A percentile compares a stretch with the other conserved stretches of the same genome.
Evolutionary conservation across 768 basidiomycete species (phyloP).

Genomic region (Boletus bicolor): DNA sequence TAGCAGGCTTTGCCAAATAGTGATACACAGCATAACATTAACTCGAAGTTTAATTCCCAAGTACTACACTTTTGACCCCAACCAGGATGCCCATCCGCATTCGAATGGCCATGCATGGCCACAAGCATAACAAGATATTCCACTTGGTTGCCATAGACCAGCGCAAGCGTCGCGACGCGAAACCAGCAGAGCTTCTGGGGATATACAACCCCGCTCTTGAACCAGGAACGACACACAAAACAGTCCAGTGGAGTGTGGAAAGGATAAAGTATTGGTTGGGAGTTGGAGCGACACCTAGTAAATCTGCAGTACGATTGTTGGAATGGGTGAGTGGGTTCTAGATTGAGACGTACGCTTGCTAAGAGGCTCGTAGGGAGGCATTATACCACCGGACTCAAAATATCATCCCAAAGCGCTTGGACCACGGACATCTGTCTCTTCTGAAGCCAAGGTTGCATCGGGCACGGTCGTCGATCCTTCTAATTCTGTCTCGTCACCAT

Average conservation of each 20-base stretch:
- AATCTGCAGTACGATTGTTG: constrained; percentile 71
- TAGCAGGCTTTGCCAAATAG: constrained; percentile 25
- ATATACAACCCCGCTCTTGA: constrained; percentile 71
- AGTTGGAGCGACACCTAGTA: constrained; percentile 80
- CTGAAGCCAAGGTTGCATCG: constrained; percentile 1
- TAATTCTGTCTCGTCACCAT: neutral
- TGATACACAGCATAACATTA: constrained; percentile 11
- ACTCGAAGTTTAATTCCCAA: neutral
- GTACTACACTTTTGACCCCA: neutral
- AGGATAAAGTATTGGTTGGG: constrained; percentile 88
- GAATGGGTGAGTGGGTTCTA: constrained; percentile 54
- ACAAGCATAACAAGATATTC: constrained; percentile 69
- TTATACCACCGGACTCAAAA: constrained; percentile 55
- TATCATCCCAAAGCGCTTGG: constrained; percentile 44
- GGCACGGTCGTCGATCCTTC: neutral
- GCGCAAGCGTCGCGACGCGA: constrained; percentile 70
- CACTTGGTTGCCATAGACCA: constrained; percentile 83
- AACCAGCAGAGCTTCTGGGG: constrained; percentile 85
- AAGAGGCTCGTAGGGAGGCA: constrained; percentile 48
- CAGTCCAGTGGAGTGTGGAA: constrained; percentile 85
- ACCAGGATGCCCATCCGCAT: constrained; percentile 76
- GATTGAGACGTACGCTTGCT: constrained; percentile 1
- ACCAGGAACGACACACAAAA: constrained; percentile 56
- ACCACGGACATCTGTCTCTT: constrained; percentile 6
- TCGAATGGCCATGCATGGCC: constrained; percentile 80